phyloP scores from a whole-genome alignment of 257 asterid genomes.

The Ocimum tenuiflorum region DNA sequence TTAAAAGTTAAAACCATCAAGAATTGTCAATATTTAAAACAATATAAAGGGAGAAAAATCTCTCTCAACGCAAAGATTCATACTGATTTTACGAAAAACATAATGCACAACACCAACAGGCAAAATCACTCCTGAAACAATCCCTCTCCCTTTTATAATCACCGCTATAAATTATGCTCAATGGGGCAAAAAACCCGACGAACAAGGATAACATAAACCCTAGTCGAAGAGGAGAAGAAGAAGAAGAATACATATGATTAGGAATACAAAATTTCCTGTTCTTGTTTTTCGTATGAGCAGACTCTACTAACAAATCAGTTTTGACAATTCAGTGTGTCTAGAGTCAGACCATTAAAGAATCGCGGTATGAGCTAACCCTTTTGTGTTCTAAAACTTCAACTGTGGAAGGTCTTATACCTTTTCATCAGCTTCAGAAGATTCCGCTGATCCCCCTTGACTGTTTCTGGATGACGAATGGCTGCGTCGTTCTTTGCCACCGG shows the following conservation, averaged over 20 bases:
- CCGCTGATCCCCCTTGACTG: slow-evolving; percentile 44
- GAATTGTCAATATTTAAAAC: too few species aligned
- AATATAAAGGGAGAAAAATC: too few species aligned
- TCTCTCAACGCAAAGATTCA: too few species aligned
- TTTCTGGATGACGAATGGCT: slow-evolving; percentile 41
- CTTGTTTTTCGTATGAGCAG: neutral
- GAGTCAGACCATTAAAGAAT: slow-evolving; percentile 39
- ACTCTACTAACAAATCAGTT: slow-evolving; percentile 25
- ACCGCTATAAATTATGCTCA: too few species aligned
- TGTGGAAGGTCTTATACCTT: slow-evolving; percentile 48
- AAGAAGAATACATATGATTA: slow-evolving; percentile 17
- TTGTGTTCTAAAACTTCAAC: slow-evolving; percentile 28
- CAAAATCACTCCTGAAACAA: too few species aligned
- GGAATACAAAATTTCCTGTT: slow-evolving; percentile 36
- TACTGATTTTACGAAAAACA: too few species aligned
- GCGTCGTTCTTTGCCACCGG: slow-evolving; percentile 91
- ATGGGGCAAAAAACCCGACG: slow-evolving; percentile 13
- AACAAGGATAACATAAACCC: slow-evolving; percentile 24
- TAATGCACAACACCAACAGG: too few species aligned
- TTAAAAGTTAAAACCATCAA: too few species aligned
- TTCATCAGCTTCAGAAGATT: slow-evolving; percentile 65
- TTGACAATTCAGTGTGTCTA: slow-evolving; percentile 29
- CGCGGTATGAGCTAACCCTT: slow-evolving; percentile 36
- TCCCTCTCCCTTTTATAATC: too few species aligned
- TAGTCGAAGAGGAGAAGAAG: slow-evolving; percentile 15